Evolutionary conservation across 208 protist species (phyloP).

Genomic region (Crithidia brevicula): DNA sequence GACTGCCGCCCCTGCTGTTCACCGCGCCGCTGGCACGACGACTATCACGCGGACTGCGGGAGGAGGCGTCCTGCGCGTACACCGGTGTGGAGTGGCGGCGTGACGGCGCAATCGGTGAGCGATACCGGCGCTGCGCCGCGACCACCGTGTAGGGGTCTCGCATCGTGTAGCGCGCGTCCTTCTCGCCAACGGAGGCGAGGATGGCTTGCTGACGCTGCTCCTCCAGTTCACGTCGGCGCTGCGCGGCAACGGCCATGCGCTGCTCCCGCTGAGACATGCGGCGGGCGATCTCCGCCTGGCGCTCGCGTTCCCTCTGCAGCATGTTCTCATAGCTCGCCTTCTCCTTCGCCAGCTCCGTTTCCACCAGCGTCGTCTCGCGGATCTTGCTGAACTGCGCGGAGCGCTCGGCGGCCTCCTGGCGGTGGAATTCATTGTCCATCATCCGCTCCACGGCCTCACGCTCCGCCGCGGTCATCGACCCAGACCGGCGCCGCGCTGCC

Average conservation of each 20-base stretch:
- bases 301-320: slow-evolving; percentile 11
- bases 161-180: slow-evolving; percentile 24
- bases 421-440: slow-evolving; percentile 61
- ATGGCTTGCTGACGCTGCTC: slow-evolving; percentile 28
- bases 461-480: slow-evolving; percentile 55
- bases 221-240: slow-evolving; percentile 42
- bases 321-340: slow-evolving; percentile 30
- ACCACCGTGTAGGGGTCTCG: slow-evolving; percentile 55
- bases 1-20: neutral
- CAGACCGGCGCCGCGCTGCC: slow-evolving; percentile 6
- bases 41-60: neutral
- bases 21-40: neutral
- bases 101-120: slow-evolving; percentile 12
- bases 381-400: slow-evolving; percentile 33
- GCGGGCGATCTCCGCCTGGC: slow-evolving; percentile 23
- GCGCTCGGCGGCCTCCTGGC: slow-evolving; percentile 42
- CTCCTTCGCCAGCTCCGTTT: slow-evolving; percentile 53
- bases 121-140: slow-evolving; percentile 43
- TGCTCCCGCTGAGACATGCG: slow-evolving; percentile 11
- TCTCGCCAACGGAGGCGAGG: slow-evolving; percentile 24
- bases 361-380: slow-evolving; percentile 35
- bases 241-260: slow-evolving; percentile 24
- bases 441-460: slow-evolving; percentile 52
- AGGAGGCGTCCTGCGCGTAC: too few relatives aligned
- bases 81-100: too few relatives aligned